A percentile compares a stretch with the other conserved stretches of the same genome.
Conservation (phyloP, 495 filamentous ascomycete genomes). For the Penicillium roqueforti region DNA sequence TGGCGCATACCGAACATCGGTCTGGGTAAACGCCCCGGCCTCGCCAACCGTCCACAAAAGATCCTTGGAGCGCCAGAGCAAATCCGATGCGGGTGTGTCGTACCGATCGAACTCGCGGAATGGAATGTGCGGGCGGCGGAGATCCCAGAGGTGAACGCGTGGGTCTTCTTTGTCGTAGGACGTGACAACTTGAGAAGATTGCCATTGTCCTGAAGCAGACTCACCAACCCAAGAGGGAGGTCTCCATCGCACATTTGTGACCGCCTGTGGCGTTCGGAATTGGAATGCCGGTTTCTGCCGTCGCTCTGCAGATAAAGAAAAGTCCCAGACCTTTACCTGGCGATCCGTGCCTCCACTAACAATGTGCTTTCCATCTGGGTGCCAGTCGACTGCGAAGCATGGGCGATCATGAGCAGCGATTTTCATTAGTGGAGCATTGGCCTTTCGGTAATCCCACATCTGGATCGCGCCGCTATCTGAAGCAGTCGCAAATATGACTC, state of each 20-base stretch:
- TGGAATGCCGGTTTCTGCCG: conserved; percentile 68
- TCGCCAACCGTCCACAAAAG: conserved; percentile 87
- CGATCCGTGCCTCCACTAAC: conserved; percentile 79
- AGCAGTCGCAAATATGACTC: conserved; percentile 79
- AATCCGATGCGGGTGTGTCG: conserved; percentile 62
- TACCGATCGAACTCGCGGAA: conserved; percentile 80
- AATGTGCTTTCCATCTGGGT: conserved; percentile 87
- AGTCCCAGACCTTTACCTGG: conserved; percentile 88
- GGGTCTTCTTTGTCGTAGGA: conserved; percentile 64
- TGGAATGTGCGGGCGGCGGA: conserved; percentile 80
- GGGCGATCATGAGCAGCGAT: conserved; percentile 81
- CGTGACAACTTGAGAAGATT: conserved; percentile 65
- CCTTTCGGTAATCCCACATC: conserved; percentile 64
- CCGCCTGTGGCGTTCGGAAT: conserved; percentile 60
- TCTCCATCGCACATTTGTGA: conserved; percentile 80
- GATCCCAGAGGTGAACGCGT: conserved; percentile 85
- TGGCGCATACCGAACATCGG: conserved; percentile 76
- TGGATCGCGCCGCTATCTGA: conserved; percentile 81
- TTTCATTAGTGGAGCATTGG: conserved; percentile 57
- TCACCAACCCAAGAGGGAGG: conserved; percentile 72
- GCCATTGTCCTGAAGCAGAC: conserved; percentile 57
- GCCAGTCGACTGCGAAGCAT: conserved; percentile 87
- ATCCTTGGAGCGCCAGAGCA: conserved; percentile 89
- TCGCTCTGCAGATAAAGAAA: conserved; percentile 70
- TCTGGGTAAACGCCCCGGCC: conserved; percentile 80